phyloP scores from a whole-genome alignment of 805 yeast genomes.

The Metschnikowia kunwiensis region DNA sequence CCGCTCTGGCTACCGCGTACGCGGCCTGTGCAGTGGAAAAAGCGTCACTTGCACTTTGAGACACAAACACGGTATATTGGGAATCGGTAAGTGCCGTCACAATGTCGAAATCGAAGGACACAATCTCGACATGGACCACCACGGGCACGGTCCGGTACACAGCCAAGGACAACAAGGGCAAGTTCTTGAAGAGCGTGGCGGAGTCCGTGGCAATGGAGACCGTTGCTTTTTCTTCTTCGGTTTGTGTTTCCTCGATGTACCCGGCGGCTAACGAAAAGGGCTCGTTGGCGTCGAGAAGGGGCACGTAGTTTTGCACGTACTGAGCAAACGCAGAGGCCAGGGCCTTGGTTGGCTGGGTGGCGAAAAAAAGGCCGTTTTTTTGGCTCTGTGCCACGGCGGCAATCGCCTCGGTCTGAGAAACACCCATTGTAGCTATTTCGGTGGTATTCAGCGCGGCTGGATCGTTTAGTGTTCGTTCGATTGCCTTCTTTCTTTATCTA shows the following conservation, averaged over 20 bases:
- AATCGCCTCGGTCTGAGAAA: slow-evolving; percentile 18
- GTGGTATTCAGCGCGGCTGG: no score
- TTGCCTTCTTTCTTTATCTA: no score
- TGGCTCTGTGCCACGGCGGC: slow-evolving; percentile 22
- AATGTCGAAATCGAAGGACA: slow-evolving; percentile 61
- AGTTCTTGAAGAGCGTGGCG: slow-evolving; percentile 48
- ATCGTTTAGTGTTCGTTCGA: no score
- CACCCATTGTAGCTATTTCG: slow-evolving; percentile 10
- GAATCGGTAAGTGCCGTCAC: slow-evolving; percentile 74
- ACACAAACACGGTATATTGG: slow-evolving; percentile 60
- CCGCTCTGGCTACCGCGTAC: slow-evolving; percentile 49
- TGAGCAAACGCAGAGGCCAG: slow-evolving; percentile 32
- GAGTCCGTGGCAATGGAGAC: slow-evolving; percentile 56
- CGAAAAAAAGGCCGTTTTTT: slow-evolving; percentile 35
- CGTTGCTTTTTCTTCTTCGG: slow-evolving; percentile 14
- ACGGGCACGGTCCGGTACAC: slow-evolving; percentile 39
- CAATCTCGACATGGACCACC: slow-evolving; percentile 60
- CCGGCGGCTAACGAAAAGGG: slow-evolving; percentile 47
- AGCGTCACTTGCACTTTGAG: slow-evolving; percentile 57
- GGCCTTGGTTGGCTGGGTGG: slow-evolving; percentile 48
- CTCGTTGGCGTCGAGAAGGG: slow-evolving; percentile 48
- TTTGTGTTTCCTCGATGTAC: slow-evolving; percentile 17
- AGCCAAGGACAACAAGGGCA: slow-evolving; percentile 54
- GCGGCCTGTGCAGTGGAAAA: slow-evolving; percentile 55
- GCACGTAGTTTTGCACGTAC: slow-evolving; percentile 22